Evolutionary conservation across 2,329 filamentous ascomycete species (phyloP), one percentile per base, ranked within the genome.

Genomic region (Diaporthe sp.): DNA sequence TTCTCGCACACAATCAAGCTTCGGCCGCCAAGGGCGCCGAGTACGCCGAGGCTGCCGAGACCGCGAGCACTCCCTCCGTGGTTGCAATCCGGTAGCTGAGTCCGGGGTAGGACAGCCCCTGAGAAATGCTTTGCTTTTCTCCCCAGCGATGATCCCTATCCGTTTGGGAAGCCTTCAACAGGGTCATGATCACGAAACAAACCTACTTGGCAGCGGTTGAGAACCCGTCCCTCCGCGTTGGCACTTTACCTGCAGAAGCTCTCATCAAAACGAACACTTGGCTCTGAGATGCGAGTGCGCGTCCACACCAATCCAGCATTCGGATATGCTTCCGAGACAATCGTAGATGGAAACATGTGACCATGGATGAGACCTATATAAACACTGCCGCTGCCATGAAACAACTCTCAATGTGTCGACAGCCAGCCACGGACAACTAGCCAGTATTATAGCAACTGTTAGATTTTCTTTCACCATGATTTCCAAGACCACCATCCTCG

Each of bases 51-150:
- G 63, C 63, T 51, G 63, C 63, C 63, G 63, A 66, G 63, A 66
- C 63, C 63, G 63, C 63, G 63, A 66, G 63, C 63, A 51, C 63
- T 66, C 63, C 63, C 63, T 66, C 63, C 63, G 63, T 66, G 63
- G 63, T 66, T 9, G 63, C 44, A 66, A 66, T 66, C 63, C 63
- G 63, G 63, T 66, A 66, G 19, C 44, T 51, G 44, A 66, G 35
- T 66, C 63, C 44, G 63, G 44, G 63, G 63, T 51, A 66, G 63
- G 44, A 37, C 22, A 66, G 44, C 63, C 63, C 63, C 63, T 66
- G 63, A 51, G 44, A 4, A 9, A 27, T 37, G 22, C n/a, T 51
- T 66, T 51, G 22, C 63, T 66, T 66, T 66, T 51, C 12, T 19
- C 30, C 15, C 22, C 63, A 51, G 30, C 63, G 63, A 51, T 66